Evolutionary conservation across 2,329 filamentous ascomycete species (phyloP).

Genomic region (Hymenotorrendiella dingleyae): DNA sequence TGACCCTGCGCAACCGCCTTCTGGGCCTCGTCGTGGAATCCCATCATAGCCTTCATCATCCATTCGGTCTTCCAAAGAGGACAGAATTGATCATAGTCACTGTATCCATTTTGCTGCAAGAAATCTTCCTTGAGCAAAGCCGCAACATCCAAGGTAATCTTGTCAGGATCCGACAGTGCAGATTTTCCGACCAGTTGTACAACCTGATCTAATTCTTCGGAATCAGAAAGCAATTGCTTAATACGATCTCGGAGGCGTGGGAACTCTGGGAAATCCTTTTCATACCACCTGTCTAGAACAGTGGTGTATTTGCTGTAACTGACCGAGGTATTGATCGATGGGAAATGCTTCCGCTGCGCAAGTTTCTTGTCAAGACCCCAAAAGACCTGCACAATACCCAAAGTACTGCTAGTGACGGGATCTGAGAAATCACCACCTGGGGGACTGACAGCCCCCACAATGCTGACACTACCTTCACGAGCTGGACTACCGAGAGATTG

Average conservation of each 20-base stretch:
- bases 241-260: conserved; percentile 87
- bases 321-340: conserved; percentile 89
- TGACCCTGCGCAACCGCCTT: conserved; percentile 90
- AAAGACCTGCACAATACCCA: conserved; percentile 98
- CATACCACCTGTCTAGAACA: conserved; percentile 87
- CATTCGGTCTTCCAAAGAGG: conserved; percentile 99
- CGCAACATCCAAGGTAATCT: conserved; percentile 94
- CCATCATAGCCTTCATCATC: conserved; percentile 99
- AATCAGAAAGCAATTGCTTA: conserved; percentile 87
- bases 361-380: conserved; percentile 99
- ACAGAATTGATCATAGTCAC: conserved; percentile 98
- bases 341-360: conserved; percentile 97
- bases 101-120: conserved; percentile 98
- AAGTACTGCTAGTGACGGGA: conserved; percentile 87
- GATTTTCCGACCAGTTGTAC: conserved; percentile 98
- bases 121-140: conserved; percentile 96
- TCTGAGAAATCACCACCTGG: conserved; percentile 99
- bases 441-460: conserved; percentile 94
- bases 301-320: conserved; percentile 97
- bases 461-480: conserved; percentile 87
- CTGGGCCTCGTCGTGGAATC: conserved; percentile 94
- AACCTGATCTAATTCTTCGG: conserved; percentile 96
- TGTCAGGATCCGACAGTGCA: conserved; percentile 90
- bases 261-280: conserved; percentile 90
- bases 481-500: conserved; percentile 82